phyloP scores from a whole-genome alignment of 208 protist species.

The Acanthamoeba royreba region DNA sequence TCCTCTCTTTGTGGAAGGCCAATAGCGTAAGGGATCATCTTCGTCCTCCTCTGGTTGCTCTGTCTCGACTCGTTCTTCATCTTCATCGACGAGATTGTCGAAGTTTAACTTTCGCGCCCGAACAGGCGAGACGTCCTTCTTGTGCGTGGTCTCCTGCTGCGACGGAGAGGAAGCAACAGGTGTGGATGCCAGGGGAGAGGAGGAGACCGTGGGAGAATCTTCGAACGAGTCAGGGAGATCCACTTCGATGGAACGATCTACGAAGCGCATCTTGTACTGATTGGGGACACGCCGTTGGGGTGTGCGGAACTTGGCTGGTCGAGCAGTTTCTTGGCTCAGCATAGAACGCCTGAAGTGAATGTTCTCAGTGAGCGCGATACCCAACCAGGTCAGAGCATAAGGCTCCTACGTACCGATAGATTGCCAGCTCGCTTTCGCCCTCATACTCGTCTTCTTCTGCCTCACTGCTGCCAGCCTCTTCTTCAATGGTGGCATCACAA shows the following conservation, averaged over 20 bases:
- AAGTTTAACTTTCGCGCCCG: not conserved
- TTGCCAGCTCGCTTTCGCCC: not conserved
- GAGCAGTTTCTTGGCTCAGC: not conserved
- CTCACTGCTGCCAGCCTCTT: not conserved
- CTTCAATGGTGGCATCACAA: not conserved
- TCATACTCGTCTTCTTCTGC: not conserved
- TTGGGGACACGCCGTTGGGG: not conserved
- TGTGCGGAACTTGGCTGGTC: not conserved
- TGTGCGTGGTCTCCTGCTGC: too few relatives aligned
- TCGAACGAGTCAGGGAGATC: not conserved
- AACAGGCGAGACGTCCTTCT: too few relatives aligned
- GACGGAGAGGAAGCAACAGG: not conserved
- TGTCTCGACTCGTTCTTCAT: not conserved
- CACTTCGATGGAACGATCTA: not conserved
- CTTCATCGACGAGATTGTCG: not conserved
- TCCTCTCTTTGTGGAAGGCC: too few relatives aligned
- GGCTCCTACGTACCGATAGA: not conserved
- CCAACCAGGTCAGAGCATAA: not conserved
- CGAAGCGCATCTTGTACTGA: slow-evolving; percentile 21
- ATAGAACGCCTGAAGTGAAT: not conserved
- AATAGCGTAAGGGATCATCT: too few relatives aligned
- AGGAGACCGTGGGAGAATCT: not conserved
- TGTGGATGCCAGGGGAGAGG: not conserved
- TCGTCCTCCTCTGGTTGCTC: too few relatives aligned
- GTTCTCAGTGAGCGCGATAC: not conserved